These are phyloP conservation scores for Clarireedia paspali DNA, from an alignment of 2,329 filamentous ascomycete genomes.

Conservation along the genomic window DNA sequence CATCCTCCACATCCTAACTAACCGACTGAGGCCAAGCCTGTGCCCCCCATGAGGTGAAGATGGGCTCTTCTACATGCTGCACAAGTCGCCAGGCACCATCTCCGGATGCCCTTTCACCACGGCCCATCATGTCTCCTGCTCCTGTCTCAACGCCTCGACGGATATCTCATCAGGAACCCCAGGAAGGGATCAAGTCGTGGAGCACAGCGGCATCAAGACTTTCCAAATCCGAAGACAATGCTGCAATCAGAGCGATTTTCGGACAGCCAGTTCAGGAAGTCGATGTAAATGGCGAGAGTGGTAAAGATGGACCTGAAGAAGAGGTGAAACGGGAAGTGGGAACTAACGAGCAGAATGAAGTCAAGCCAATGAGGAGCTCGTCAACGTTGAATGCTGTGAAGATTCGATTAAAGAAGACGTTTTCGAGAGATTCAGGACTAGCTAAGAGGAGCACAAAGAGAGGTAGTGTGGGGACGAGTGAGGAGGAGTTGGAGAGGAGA, in stretches of 20 bases:
- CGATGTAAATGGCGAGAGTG: constrained; percentile 29
- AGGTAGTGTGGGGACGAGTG: constrained; percentile 37
- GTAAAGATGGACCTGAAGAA: constrained; percentile 28
- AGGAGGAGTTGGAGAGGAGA: constrained; percentile 46
- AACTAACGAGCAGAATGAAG: constrained; percentile 30
- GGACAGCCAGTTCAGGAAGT: constrained; percentile 17
- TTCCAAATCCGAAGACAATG: constrained; percentile 10
- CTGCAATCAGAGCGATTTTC: constrained; percentile 24
- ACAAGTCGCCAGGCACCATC: constrained; percentile 25
- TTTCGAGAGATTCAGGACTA: constrained; percentile 37
- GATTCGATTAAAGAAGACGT: constrained; percentile 30
- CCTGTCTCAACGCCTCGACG: constrained; percentile 3
- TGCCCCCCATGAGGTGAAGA: not conserved
- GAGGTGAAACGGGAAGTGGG: constrained; percentile 28
- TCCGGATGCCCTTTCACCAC: constrained; percentile 22
- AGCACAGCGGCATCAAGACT: constrained; percentile 10
- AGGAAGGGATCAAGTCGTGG: constrained; percentile 16
- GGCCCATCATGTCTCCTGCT: constrained; percentile 14
- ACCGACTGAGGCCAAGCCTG: too few species aligned
- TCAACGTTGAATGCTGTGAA: constrained; percentile 39
- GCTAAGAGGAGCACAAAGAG: constrained; percentile 33
- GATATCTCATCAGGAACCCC: constrained; percentile 4
- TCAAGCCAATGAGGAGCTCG: constrained; percentile 33
- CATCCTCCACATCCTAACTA: too few species aligned
- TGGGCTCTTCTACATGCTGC: constrained; percentile 20